Percentiles rank a stretch among this genome's conserved stretches.
Evolutionary conservation across 768 basidiomycete genomes (phyloP).

Genomic region (Boletus rex-veris): DNA sequence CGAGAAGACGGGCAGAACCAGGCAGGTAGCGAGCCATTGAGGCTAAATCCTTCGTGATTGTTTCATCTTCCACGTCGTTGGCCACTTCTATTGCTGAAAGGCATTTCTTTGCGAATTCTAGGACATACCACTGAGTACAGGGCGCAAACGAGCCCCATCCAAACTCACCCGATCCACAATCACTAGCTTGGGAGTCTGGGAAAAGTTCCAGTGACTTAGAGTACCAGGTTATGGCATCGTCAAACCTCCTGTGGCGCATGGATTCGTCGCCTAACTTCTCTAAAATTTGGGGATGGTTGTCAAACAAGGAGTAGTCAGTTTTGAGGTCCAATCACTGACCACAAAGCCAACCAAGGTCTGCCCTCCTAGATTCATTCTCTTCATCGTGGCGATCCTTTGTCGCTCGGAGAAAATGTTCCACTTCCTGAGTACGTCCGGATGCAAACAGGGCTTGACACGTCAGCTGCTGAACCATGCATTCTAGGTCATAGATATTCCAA

Average conservation of each 20-base stretch:
- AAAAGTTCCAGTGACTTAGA: constrained; percentile 4
- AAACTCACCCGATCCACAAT: constrained; percentile 3
- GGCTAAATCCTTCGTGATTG: neutral
- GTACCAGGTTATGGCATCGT: constrained; percentile 12
- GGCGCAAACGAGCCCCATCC: neutral
- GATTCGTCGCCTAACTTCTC: constrained; percentile 14
- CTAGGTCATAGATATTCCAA: constrained; percentile 5
- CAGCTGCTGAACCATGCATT: constrained; percentile 4
- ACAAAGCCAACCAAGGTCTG: constrained; percentile 6
- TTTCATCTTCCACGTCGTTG: neutral
- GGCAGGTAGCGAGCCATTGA: neutral
- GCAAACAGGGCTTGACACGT: constrained; percentile 6
- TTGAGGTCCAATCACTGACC: constrained; percentile 1
- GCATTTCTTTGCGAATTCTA: constrained; percentile 2
- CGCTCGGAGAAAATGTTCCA: neutral
- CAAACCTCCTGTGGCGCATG: neutral
- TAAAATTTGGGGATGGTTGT: neutral
- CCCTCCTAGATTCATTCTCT: neutral
- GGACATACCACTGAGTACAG: neutral
- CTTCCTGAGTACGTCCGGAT: neutral
- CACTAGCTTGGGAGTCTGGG: neutral
- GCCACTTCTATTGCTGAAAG: neutral
- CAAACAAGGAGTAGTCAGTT: neutral
- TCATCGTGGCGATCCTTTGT: neutral
- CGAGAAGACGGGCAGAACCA: neutral